Evolutionary conservation across 495 filamentous ascomycete species (phyloP), one percentile per base, ranked within the genome.

Genomic region (Xylaria telfairii): DNA sequence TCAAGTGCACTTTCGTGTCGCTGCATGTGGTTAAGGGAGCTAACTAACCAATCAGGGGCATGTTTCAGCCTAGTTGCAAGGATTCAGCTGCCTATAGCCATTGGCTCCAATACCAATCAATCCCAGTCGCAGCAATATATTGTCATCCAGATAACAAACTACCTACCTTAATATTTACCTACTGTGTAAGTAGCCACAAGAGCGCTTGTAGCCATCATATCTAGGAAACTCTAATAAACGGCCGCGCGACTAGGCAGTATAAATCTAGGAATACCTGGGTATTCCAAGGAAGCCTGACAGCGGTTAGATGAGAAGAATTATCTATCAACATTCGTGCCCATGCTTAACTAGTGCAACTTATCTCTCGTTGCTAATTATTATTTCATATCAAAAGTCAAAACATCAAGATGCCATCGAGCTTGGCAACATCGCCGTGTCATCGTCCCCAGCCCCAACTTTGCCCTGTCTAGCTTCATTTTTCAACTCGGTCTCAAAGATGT

Each of bases 401-500:
- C 19, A 68, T 68, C 57, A 51, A 63, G 59, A 34, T 51, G 57
- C 34, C 42, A 24, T 28, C 32, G 44, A 63, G 28, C 12, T 34
- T 32, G 26, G 24, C 24, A 39, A 2, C 42, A 37, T 62, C 19
- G 42, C 56, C 4, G 67, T 24, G 15, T 70, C 59, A 8, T 56
- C 59, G 13, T 70, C 68, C 34, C 19, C 67, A 28, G 70, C 21
- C 71, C 64, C 70, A 0, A 56, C 72, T 62, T 80, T 75, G 30
- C 82, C 82, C 66, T 82, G 77, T 26, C 81, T 78, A 30, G 81
- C 83, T 74, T 86, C 84, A 2, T 75, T 77, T 70, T 82, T 82
- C 61, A 86, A 74, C 72, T 86, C 83, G 69, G 82, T 84, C 39
- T 87, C 81, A 66, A 87, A 89, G 74, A 95, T 92, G 78, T 96